These are phyloP conservation scores for Echinosophora koreensis DNA, from an alignment of 306 rosid species.

Conservation along the genomic window DNA sequence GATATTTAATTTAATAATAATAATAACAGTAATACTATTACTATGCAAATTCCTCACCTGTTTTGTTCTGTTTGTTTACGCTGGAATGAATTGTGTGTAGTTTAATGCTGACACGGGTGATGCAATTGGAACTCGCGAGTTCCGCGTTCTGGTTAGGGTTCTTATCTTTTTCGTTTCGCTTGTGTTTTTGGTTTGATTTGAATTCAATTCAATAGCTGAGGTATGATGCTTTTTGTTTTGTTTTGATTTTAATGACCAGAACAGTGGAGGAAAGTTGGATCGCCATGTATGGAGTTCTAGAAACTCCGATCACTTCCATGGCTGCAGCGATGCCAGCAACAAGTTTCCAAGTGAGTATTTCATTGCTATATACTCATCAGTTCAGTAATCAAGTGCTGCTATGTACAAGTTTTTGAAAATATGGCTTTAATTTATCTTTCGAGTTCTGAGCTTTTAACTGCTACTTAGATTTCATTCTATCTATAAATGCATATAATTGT, in stretches of 20 bases:
- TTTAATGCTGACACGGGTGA: conserved; percentile 46
- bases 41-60: not conserved
- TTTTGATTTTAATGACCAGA: conserved; percentile 52
- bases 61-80: not conserved
- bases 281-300: conserved; percentile 83
- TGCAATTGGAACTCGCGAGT: conserved; percentile 51
- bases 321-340: no score
- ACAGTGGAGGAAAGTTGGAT: conserved; percentile 62
- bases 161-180: not conserved
- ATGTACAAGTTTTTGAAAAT: no score
- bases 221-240: not conserved
- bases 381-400: no score
- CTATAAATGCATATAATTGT: no score
- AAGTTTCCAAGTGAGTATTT: no score
- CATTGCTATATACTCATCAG: no score
- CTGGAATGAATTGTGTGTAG: conserved; percentile 51
- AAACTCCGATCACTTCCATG: conserved; percentile 71
- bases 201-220: not conserved
- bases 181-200: conserved; percentile 15
- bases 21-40: not conserved
- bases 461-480: not conserved
- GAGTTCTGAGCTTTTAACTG: no score
- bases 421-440: no score
- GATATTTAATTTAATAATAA: no score
- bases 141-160: conserved; percentile 93